Conservation (phyloP, 768 basidiomycete species). For the Tubosaeta sp. region DNA sequence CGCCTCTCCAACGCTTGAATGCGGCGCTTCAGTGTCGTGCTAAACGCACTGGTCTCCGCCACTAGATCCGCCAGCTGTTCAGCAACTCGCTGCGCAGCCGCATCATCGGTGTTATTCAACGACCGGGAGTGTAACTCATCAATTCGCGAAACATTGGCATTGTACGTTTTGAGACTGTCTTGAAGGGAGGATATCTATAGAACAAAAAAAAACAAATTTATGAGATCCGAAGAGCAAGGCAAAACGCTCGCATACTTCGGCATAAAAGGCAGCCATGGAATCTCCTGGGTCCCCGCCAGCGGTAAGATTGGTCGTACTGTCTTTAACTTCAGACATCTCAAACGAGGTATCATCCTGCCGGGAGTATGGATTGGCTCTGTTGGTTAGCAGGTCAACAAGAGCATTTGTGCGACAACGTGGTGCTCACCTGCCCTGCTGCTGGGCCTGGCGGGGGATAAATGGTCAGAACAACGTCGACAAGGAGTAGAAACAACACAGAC, state of each 20-base stretch:
- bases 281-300: slow-evolving; percentile 42
- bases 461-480: slow-evolving; percentile 5
- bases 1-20: slow-evolving; percentile 69
- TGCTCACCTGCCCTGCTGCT: slow-evolving; percentile 55
- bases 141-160: slow-evolving; percentile 64
- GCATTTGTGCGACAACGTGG: slow-evolving; percentile 11
- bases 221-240: neutral
- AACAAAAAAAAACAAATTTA: neutral
- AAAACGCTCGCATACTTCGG: slow-evolving; percentile 52
- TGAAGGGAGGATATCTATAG: slow-evolving; percentile 70
- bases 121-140: slow-evolving; percentile 71
- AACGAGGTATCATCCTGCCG: slow-evolving; percentile 58
- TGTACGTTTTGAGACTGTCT: slow-evolving; percentile 64
- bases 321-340: slow-evolving; percentile 69
- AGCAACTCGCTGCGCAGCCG: slow-evolving; percentile 53
- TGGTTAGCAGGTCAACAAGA: slow-evolving; percentile 20
- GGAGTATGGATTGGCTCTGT: slow-evolving; percentile 58
- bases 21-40: slow-evolving; percentile 62
- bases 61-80: slow-evolving; percentile 66
- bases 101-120: slow-evolving; percentile 73
- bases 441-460: slow-evolving; percentile 44
- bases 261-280: slow-evolving; percentile 66
- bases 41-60: slow-evolving; percentile 66
- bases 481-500: slow-evolving; percentile 35
- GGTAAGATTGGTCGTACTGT: slow-evolving; percentile 50